phyloP scores from a whole-genome alignment of 169 alveolate species.

The Fabrea salina region DNA sequence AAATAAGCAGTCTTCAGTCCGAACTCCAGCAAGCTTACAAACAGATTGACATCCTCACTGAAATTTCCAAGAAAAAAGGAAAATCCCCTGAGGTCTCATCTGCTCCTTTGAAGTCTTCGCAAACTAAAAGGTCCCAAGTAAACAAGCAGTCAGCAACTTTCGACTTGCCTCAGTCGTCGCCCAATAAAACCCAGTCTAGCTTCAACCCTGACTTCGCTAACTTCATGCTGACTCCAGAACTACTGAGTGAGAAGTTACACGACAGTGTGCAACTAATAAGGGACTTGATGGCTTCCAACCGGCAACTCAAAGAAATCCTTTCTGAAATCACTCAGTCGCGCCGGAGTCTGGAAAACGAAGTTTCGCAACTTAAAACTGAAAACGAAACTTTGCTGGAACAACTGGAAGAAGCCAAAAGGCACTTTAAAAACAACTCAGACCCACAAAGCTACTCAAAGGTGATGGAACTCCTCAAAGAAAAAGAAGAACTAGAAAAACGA shows the following conservation, averaged over 20 bases:
- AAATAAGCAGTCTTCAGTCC: neutral
- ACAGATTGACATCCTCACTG: neutral
- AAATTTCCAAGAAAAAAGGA: no score
- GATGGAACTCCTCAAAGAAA: neutral
- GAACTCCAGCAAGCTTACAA: slow-evolving; percentile 1
- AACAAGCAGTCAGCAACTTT: no score
- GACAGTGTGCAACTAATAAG: slow-evolving; percentile 20
- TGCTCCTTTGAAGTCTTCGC: no score
- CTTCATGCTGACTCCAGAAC: neutral
- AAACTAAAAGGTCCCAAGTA: no score
- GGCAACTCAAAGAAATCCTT: neutral
- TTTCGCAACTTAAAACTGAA: neutral
- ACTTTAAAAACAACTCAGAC: no score
- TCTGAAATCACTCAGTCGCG: neutral
- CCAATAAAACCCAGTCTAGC: no score
- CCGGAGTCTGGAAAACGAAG: neutral
- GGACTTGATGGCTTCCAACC: neutral
- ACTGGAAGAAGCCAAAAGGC: no score
- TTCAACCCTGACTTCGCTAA: no score
- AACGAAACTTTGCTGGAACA: neutral
- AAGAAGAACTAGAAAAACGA: neutral
- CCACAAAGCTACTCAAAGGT: no score
- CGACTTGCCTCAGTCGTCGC: no score
- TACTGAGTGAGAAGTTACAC: neutral
- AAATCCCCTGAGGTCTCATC: no score